Conservation (phyloP, 768 basidiomycete genomes). For the Pisolithus orientalis region DNA sequence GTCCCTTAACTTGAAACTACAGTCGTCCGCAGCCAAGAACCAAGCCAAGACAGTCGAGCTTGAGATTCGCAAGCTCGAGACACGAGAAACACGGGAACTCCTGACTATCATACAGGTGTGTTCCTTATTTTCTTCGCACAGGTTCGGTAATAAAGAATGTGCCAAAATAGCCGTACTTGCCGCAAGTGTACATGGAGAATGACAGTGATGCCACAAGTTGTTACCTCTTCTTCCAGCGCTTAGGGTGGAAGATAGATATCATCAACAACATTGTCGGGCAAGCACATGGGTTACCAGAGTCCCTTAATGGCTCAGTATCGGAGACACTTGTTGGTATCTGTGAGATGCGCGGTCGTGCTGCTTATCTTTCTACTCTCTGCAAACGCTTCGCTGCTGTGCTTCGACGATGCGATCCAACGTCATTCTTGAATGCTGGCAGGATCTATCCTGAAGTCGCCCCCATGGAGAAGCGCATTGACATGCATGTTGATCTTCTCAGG, state of each 20-base stretch:
- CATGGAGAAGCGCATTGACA: constrained; percentile 88
- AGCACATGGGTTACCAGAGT: constrained; percentile 77
- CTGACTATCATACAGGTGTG: constrained; percentile 75
- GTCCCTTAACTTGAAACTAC: constrained; percentile 91
- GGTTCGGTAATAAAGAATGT: constrained; percentile 2
- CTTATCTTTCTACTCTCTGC: constrained; percentile 75
- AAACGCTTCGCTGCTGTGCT: constrained; percentile 86
- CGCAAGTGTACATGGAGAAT: constrained; percentile 81
- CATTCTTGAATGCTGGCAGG: constrained; percentile 81
- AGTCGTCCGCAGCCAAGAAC: constrained; percentile 85
- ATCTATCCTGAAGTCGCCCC: constrained; percentile 79
- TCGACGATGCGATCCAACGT: constrained; percentile 71
- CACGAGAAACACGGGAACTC: constrained; percentile 73
- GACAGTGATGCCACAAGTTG: constrained; percentile 87
- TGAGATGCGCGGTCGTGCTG: constrained; percentile 78
- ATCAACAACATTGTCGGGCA: constrained; percentile 80
- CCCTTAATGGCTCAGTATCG: constrained; percentile 74
- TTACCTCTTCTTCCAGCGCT: constrained; percentile 88
- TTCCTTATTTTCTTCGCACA: background rate
- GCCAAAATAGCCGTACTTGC: constrained; percentile 71
- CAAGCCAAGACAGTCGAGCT: constrained; percentile 87
- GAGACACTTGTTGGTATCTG: constrained; percentile 91
- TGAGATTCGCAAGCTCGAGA: constrained; percentile 82
- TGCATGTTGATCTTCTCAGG: constrained; percentile 79
- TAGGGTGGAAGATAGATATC: constrained; percentile 82